Base-by-base conservation (phyloP, 1,284 basidiomycete genomes). In the Taiwanofungus camphoratus region DNA sequence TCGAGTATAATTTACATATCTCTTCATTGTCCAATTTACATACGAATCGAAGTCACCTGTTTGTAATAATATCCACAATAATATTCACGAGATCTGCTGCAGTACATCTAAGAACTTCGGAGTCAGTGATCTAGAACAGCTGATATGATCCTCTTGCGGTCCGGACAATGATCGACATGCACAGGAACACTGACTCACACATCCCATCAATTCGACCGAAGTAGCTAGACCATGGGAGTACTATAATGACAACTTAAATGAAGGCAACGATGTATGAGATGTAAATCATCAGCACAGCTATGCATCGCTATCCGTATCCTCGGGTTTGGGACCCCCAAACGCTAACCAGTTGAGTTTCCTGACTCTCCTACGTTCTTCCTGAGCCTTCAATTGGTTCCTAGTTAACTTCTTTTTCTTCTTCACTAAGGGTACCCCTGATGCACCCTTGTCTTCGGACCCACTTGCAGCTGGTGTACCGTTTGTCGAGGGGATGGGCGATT, bases 401-500 rank as follows among this genome's bases (percentile, higher is more conserved):
- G 92, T 94, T 64, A 76, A 39, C 69, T 92, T 94, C 76, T 95
- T 96, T 74, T 93, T 93, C 72, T 87, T 93, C 69, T 73, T 85
- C 42, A 72, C 59, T 20, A 72, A 63, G 27, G 67, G 67, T 35
- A 69, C 69, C 5, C 59, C 51, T 20, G 60, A 56, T 36, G 66
- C 66, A 33, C 62, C 68, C 45, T 57, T 58, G 46, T 78, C 80
- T 61, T 89, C 86, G 34, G 70, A 76, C 13, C 83, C 86, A 58
- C 84, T 87, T 22, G 64, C 87, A 40, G 74, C 81, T 43, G 88
- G 88, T 8, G 83, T 87, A 3, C 62, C 84, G 41, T 69, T 66
- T 3, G 66, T 69, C 8, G 84, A 87, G 20, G 72, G 80, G 20
- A 65, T 72, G 18, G 86, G 87, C 22, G 76, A 83, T 45, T 79